Base-by-base conservation (phyloP, 2,329 filamentous ascomycete genomes). In the Drechslera avenae region DNA sequence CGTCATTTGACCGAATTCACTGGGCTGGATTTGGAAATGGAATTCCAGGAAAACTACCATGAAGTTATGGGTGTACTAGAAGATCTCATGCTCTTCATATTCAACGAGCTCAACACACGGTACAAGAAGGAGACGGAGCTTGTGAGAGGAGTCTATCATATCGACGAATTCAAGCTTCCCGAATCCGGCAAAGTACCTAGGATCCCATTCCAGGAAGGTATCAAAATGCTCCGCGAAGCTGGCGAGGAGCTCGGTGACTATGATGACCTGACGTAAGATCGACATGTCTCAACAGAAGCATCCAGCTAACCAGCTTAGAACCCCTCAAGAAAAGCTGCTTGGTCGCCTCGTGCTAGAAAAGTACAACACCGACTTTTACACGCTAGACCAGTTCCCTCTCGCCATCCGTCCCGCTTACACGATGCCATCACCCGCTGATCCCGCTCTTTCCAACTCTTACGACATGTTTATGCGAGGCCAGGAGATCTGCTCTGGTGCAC, bases 341-440 rank as follows among this genome's bases (percentile, higher is more conserved):
- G 94, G 94, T 50, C 86, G 86, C 19, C 81, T 97, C 39, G 85
- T 97, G 60, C 87, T 90, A 50, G 83, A 90, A 65, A 97, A 96
- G 78, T 96, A 88, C 82, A 84, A 88, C 71, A 94, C 91, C 53
- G 94, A 99, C 78, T 97, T 97, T 79, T 97, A 96, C 78, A 87
- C 95, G 17, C 83, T 99, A 56, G 93, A 97, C 80, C 94, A 97
- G 77, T 99, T 96, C 81, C 94, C 94, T 36, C 86, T 94, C 74
- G 80, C 81, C 31, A 90, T 94, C 16, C 85, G 94, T 23, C 93
- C 93, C 4, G 96, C 96, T 76, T 97, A 97, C 76, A 91, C 93
- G 55, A 90, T 93, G 79, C 86, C 89, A 46, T 89, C 71, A 28
- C 73, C 76, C 32, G 32, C 57, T 31, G 68, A 75, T 60, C 65